phyloP scores from a whole-genome alignment of 805 yeast species.

The Yarrowia sp. region DNA sequence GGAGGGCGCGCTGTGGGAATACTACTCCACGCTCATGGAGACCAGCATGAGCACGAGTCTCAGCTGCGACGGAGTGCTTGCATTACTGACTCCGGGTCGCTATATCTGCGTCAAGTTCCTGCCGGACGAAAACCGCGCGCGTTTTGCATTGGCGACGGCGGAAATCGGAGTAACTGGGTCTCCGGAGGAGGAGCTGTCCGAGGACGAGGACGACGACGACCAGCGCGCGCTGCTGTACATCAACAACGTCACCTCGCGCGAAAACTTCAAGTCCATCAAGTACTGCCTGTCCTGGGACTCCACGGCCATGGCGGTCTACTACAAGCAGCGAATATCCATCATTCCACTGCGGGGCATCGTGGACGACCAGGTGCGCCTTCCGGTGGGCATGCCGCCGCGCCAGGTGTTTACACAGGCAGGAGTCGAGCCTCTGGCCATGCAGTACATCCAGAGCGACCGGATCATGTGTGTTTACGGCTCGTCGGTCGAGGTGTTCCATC shows the following conservation, averaged over 20 bases:
- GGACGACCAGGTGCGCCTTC: not conserved
- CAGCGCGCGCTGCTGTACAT: conserved; percentile 8
- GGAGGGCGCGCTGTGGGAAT: conserved; percentile 29
- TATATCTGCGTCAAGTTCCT: conserved; percentile 7
- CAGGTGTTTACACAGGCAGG: not conserved
- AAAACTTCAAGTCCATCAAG: conserved; percentile 11
- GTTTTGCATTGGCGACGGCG: not conserved
- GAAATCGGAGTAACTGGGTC: conserved; percentile 9
- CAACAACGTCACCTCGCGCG: not conserved
- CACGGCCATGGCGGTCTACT: conserved; percentile 20
- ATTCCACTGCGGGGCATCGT: not conserved
- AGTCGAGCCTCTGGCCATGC: conserved; percentile 14
- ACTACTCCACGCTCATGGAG: conserved; percentile 28
- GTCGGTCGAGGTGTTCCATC: conserved; percentile 14
- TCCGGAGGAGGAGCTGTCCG: conserved; percentile 16
- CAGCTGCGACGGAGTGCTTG: conserved; percentile 17
- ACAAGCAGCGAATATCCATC: conserved; percentile 12
- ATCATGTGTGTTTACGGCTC: conserved; percentile 23
- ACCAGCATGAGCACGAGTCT: conserved; percentile 26
- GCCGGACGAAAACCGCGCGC: conserved; percentile 15
- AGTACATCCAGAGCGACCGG: conserved; percentile 23
- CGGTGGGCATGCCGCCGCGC: conserved; percentile 17
- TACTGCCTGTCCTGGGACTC: conserved; percentile 25
- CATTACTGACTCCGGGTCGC: conserved; percentile 11
- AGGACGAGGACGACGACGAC: conserved; percentile 26